Conservation (phyloP, 768 basidiomycete genomes). For the Tephrocybe sp. region DNA sequence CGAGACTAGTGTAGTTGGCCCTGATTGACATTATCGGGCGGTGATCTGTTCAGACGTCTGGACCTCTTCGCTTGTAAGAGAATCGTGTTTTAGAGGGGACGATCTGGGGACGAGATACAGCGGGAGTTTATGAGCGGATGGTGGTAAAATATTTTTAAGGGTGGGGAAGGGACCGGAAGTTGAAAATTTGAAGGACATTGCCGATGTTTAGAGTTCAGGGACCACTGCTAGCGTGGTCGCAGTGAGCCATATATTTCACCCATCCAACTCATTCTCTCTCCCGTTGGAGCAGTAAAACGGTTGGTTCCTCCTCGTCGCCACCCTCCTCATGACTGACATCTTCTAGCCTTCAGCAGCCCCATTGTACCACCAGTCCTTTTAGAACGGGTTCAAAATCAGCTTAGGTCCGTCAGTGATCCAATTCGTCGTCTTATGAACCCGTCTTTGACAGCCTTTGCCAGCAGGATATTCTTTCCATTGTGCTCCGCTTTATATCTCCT, state of each 20-base stretch:
- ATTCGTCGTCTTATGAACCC: conserved; percentile 22
- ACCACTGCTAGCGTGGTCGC: conserved; percentile 38
- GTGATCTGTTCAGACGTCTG: conserved; percentile 2
- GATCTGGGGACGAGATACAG: no score
- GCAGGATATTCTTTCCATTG: conserved; percentile 64
- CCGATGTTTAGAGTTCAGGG: conserved; percentile 47
- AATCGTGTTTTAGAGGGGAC: no score
- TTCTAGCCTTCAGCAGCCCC: conserved; percentile 32
- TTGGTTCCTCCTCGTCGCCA: conserved; percentile 24
- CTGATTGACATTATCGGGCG: background rate
- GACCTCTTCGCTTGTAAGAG: conserved; percentile 2
- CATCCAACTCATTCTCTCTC: conserved; percentile 27
- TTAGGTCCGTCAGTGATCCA: conserved; percentile 49
- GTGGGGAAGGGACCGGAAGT: conserved; percentile 39
- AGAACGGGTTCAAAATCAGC: conserved; percentile 74
- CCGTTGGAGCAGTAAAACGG: conserved; percentile 50
- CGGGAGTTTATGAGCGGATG: background rate
- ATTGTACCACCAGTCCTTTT: conserved; percentile 83
- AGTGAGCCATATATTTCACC: conserved; percentile 44
- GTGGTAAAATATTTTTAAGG: conserved; percentile 30
- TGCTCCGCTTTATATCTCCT: conserved; percentile 50
- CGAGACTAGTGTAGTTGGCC: background rate
- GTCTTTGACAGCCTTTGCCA: conserved; percentile 15
- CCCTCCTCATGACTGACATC: conserved; percentile 9
- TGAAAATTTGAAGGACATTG: conserved; percentile 50